phyloP scores from a whole-genome alignment of 225 moss, liverwort and hornwort genomes.

The Sphagnum tenellum region DNA sequence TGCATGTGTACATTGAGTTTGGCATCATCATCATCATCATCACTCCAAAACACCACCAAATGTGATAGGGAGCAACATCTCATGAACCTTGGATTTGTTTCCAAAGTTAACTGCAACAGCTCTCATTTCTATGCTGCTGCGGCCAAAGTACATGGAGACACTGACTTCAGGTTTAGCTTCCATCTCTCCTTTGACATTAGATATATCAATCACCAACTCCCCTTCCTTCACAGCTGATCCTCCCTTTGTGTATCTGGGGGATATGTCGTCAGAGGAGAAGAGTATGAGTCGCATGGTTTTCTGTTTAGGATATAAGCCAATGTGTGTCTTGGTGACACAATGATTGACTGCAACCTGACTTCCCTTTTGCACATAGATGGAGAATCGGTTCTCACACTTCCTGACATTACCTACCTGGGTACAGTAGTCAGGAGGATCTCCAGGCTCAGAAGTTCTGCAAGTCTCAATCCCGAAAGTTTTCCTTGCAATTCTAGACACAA shows the following conservation, averaged over 20 bases:
- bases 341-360: conserved; percentile 16
- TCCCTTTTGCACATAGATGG: neutral
- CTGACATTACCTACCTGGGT: neutral
- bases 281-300: conserved; percentile 29
- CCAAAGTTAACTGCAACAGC: conserved; percentile 49
- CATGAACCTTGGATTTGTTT: conserved; percentile 4
- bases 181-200: conserved; percentile 6
- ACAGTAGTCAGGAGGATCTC: conserved; percentile 18
- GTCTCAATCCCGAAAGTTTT: conserved; percentile 9
- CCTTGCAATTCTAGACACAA: conserved; percentile 11
- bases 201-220: conserved; percentile 27
- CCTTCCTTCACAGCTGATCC: conserved; percentile 33
- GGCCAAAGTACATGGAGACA: conserved; percentile 55
- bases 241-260: conserved; percentile 23
- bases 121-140: conserved; percentile 34
- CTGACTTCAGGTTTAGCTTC: conserved; percentile 12
- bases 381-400: neutral
- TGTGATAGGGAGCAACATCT: conserved; percentile 6
- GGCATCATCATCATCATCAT: too few relatives aligned
- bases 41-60: neutral
- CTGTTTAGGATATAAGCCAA: conserved; percentile 23
- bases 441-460: neutral
- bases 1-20: too few relatives aligned
- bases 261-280: conserved; percentile 21
- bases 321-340: conserved; percentile 30